A percentile compares a stretch with the other conserved stretches of the same genome.
Conservation (phyloP, 1,284 basidiomycete species). For the Cryptococcus sp. region DNA sequence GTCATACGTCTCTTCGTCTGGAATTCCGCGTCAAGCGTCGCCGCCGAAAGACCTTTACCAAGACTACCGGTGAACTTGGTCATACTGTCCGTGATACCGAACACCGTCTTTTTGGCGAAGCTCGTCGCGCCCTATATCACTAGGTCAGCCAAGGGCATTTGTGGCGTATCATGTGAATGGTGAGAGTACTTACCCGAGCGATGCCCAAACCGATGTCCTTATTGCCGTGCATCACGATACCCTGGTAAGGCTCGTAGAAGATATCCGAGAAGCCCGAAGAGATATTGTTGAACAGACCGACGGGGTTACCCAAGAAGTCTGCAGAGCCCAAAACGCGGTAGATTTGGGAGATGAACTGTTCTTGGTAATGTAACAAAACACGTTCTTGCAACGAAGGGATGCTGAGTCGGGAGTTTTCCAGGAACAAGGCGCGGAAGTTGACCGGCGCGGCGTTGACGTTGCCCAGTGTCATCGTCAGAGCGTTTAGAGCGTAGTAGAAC, state of each 20-base stretch:
- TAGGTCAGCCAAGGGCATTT: not conserved
- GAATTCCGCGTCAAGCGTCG: constrained; percentile 94
- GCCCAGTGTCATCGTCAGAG: constrained; percentile 93
- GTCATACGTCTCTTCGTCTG: constrained; percentile 85
- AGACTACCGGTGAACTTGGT: constrained; percentile 97
- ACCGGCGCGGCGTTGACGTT: constrained; percentile 98
- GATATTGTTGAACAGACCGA: constrained; percentile 97
- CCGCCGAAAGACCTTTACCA: constrained; percentile 94
- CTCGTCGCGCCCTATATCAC: constrained; percentile 81
- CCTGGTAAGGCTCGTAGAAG: constrained; percentile 98
- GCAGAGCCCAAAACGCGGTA: constrained; percentile 96
- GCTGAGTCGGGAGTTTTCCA: constrained; percentile 91
- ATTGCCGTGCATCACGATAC: constrained; percentile 96
- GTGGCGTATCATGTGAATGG: not conserved
- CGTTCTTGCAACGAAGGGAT: constrained; percentile 80
- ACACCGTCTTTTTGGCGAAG: constrained; percentile 98
- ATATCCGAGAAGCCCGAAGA: constrained; percentile 98
- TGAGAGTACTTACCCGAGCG: constrained; percentile 67
- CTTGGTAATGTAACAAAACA: constrained; percentile 89
- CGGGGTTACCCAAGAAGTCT: constrained; percentile 80
- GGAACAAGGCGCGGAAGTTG: constrained; percentile 88
- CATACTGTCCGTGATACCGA: constrained; percentile 92
- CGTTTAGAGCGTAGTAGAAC: constrained; percentile 89
- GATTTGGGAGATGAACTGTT: constrained; percentile 90
- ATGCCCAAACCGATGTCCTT: constrained; percentile 96